Conservation (phyloP, 1,284 basidiomycete genomes). For the Ganoderma lingzhi region DNA sequence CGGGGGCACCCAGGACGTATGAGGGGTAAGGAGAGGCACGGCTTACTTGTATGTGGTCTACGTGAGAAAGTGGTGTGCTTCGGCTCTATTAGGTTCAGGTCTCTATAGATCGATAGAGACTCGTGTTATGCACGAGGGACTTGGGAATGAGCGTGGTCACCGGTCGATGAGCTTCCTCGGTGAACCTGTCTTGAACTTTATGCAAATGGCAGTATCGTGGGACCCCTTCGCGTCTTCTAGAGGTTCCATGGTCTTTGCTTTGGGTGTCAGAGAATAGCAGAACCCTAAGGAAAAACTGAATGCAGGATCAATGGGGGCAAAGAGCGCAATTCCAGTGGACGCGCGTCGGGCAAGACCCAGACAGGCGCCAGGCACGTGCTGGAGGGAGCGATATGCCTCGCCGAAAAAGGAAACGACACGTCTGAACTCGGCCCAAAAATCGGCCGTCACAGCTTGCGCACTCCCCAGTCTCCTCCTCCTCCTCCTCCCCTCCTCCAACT, state of each 20-base stretch:
- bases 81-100: background rate
- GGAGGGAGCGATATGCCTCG: conserved; percentile 9
- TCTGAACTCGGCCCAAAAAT: conserved; percentile 26
- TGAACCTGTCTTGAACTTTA: too few species aligned
- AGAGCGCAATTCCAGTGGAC: background rate
- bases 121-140: background rate
- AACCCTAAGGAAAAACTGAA: background rate
- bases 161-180: background rate
- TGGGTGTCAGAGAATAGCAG: too few species aligned
- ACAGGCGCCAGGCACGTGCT: conserved; percentile 18
- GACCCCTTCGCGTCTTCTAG: too few species aligned
- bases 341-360: background rate
- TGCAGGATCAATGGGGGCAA: background rate
- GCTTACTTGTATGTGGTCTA: background rate
- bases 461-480: conserved; percentile 18
- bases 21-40: background rate
- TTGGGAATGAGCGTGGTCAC: background rate
- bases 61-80: background rate
- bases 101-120: background rate
- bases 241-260: too few species aligned
- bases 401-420: conserved; percentile 31
- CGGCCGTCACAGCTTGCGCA: conserved; percentile 5
- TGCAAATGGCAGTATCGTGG: too few species aligned
- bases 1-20: background rate
- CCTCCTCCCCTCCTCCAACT: conserved; percentile 8